These are phyloP conservation scores for Biscogniauxia marginata DNA, from an alignment of 2,329 filamentous ascomycete genomes.

Conservation along the genomic window DNA sequence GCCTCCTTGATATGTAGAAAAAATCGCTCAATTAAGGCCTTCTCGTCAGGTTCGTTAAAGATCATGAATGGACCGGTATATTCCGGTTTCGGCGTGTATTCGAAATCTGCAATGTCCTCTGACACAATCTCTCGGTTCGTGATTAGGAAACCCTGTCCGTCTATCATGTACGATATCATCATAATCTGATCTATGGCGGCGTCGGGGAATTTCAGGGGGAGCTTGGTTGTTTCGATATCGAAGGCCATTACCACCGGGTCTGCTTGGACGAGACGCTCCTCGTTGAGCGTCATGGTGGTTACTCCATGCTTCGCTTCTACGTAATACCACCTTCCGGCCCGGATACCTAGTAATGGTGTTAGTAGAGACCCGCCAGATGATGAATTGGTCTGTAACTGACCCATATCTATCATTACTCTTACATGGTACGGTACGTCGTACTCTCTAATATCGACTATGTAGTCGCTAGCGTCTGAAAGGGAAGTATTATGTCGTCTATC, in stretches of 20 bases:
- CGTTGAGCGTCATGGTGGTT: slow-evolving; percentile 79
- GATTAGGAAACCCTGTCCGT: slow-evolving; percentile 95
- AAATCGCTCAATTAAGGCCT: slow-evolving; percentile 82
- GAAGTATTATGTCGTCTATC: slow-evolving; percentile 74
- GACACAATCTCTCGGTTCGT: slow-evolving; percentile 98
- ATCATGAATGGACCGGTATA: slow-evolving; percentile 95
- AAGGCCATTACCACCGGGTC: slow-evolving; percentile 99
- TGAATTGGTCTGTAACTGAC: slow-evolving; percentile 40
- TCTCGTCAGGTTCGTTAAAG: slow-evolving; percentile 96
- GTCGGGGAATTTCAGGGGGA: slow-evolving; percentile 95
- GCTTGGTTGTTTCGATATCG: slow-evolving; percentile 97
- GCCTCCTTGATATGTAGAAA: slow-evolving; percentile 95
- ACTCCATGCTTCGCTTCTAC: slow-evolving; percentile 91
- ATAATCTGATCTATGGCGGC: slow-evolving; percentile 94
- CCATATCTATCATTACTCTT: slow-evolving; percentile 93
- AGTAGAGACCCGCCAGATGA: background rate
- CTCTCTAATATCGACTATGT: slow-evolving; percentile 96
- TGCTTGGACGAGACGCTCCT: slow-evolving; percentile 83
- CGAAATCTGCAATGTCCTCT: slow-evolving; percentile 95
- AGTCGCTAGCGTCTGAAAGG: slow-evolving; percentile 89
- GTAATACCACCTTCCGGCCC: slow-evolving; percentile 95
- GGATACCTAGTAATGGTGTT: slow-evolving; percentile 64
- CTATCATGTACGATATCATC: slow-evolving; percentile 99
- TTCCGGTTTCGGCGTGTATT: slow-evolving; percentile 96
- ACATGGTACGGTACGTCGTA: slow-evolving; percentile 99